Evolutionary conservation across 345 rosid genomes (phyloP).

Genomic region (Aquilaria malaccensis): DNA sequence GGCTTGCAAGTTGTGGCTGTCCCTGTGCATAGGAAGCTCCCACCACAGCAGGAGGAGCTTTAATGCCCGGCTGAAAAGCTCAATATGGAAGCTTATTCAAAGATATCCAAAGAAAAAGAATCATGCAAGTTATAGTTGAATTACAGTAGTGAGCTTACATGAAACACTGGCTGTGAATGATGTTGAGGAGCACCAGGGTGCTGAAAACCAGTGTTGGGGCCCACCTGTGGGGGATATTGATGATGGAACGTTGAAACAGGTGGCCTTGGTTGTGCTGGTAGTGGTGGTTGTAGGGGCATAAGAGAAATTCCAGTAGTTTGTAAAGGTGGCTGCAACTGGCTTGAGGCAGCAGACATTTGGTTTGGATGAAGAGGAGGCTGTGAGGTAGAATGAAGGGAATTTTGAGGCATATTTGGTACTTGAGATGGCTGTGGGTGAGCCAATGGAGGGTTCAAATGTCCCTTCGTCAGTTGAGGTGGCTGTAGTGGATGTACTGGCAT

Average conservation of each 20-base stretch:
- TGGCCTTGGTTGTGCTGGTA: conserved; percentile 50
- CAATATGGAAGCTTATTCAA: conserved; percentile 12
- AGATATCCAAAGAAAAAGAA: neutral
- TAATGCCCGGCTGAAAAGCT: conserved; percentile 46
- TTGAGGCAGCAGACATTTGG: conserved; percentile 44
- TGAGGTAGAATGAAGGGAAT: conserved; percentile 44
- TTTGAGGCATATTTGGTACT: conserved; percentile 35
- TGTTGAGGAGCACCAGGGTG: conserved; percentile 68
- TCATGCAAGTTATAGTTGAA: too few species aligned
- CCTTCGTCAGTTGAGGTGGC: conserved; percentile 58
- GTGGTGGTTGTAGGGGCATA: conserved; percentile 53
- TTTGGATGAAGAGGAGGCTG: conserved; percentile 58
- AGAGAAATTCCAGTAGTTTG: conserved; percentile 49
- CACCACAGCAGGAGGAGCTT: conserved; percentile 37
- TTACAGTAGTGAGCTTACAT: conserved; percentile 39
- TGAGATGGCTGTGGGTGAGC: conserved; percentile 60
- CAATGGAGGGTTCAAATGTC: conserved; percentile 43
- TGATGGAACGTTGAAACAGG: conserved; percentile 48
- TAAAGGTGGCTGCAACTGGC: conserved; percentile 65
- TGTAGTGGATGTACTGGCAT: conserved; percentile 47
- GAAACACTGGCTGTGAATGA: conserved; percentile 63
- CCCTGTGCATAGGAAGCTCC: conserved; percentile 65
- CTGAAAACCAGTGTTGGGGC: conserved; percentile 60
- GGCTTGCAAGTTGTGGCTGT: conserved; percentile 53
- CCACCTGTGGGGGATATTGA: conserved; percentile 60